Evolutionary conservation across 352 stramenopile genomes (phyloP).

Genomic region (Saprolegnia parasitica): DNA sequence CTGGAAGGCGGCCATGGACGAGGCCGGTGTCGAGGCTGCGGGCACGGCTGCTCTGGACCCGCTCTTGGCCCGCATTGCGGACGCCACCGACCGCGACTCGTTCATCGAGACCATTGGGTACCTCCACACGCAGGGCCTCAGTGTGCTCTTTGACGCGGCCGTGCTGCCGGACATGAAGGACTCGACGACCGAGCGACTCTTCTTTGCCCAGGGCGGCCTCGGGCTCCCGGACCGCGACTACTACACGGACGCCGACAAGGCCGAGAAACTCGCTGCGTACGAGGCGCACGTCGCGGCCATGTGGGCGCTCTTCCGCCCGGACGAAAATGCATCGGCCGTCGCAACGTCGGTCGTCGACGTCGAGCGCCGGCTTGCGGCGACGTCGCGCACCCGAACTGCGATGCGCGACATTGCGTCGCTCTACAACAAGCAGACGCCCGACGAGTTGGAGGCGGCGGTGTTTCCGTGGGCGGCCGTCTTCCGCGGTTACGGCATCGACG

Average conservation of each 20-base stretch:
- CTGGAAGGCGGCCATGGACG: conserved; percentile 54
- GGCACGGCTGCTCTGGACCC: conserved; percentile 34
- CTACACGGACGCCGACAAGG: conserved; percentile 86
- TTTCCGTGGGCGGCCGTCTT: conserved; percentile 19
- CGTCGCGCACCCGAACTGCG: conserved; percentile 75
- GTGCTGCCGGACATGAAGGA: conserved; percentile 80
- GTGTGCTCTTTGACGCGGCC: conserved; percentile 51
- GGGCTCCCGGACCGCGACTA: conserved; percentile 87
- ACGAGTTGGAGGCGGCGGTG: conserved; percentile 30
- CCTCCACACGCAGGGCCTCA: conserved; percentile 36
- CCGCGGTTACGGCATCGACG: neutral
- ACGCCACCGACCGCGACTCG: conserved; percentile 30
- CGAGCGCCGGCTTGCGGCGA: conserved; percentile 73
- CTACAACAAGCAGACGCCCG: conserved; percentile 64
- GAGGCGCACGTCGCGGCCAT: conserved; percentile 45
- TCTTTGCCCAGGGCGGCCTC: conserved; percentile 77
- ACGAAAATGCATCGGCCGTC: conserved; percentile 17
- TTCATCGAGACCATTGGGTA: conserved; percentile 35
- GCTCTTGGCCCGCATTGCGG: conserved; percentile 34
- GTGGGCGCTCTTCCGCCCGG: conserved; percentile 40
- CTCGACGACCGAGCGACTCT: conserved; percentile 72
- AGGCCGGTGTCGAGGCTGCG: conserved; percentile 42
- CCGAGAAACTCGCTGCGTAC: conserved; percentile 62
- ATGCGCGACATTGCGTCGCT: conserved; percentile 55
- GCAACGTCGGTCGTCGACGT: conserved; percentile 68